A percentile compares a stretch with the other conserved stretches of the same genome.
Conservation (phyloP, 495 filamentous ascomycete species). For the Bacidia rubella region DNA sequence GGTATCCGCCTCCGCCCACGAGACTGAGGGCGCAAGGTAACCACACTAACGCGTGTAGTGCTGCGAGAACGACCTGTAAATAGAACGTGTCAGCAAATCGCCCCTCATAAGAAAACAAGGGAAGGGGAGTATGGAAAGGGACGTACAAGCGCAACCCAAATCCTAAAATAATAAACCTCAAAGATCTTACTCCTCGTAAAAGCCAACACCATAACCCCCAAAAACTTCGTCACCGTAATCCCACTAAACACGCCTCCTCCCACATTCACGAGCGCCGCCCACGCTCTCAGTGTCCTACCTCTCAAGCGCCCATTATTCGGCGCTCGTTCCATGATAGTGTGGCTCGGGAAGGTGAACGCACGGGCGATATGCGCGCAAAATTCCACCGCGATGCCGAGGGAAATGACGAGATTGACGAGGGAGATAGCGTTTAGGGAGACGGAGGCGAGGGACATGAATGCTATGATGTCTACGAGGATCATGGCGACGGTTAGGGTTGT, state of each 20-base stretch:
- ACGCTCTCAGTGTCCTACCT: constrained; percentile 66
- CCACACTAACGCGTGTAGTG: constrained; percentile 77
- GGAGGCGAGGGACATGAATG: constrained; percentile 75
- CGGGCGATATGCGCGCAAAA: constrained; percentile 96
- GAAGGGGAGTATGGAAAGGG: background rate
- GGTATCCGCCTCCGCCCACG: constrained; percentile 75
- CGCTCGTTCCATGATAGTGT: constrained; percentile 60
- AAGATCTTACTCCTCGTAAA: constrained; percentile 98
- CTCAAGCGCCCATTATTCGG: constrained; percentile 23
- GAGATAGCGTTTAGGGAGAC: constrained; percentile 94
- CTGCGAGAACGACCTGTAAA: constrained; percentile 64
- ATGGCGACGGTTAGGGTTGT: constrained; percentile 78
- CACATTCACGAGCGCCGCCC: constrained; percentile 85
- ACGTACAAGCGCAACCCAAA: constrained; percentile 65
- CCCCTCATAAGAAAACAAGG: background rate
- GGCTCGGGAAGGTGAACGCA: constrained; percentile 85
- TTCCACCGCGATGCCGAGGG: constrained; percentile 88
- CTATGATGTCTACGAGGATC: constrained; percentile 89
- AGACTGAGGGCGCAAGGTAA: constrained; percentile 82
- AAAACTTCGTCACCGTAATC: constrained; percentile 87
- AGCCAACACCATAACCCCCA: constrained; percentile 84
- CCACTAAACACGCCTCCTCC: constrained; percentile 89
- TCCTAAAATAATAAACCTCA: constrained; percentile 96
- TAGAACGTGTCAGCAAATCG: too few species aligned
- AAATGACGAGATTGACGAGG: constrained; percentile 94